Evolutionary conservation across 169 alveolate species (phyloP).

Genomic region (Plasmodium coatneyi): DNA sequence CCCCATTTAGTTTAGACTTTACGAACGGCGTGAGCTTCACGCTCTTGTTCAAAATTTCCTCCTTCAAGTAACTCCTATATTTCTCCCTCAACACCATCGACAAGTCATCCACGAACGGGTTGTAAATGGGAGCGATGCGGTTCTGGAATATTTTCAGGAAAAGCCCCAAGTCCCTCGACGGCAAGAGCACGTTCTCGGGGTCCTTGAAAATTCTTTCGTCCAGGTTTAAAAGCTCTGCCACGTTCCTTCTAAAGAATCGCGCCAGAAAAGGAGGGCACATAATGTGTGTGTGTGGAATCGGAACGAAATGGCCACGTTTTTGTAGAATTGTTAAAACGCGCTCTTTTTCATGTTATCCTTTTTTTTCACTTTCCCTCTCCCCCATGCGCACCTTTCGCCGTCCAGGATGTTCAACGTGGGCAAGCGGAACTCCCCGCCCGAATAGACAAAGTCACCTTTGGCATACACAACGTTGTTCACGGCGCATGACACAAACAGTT

Average conservation of each 20-base stretch:
- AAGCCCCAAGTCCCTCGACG: conserved; percentile 28
- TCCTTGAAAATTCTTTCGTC: conserved; percentile 70
- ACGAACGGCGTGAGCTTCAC: conserved; percentile 11
- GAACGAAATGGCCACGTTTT: not conserved
- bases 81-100: conserved; percentile 37
- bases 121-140: conserved; percentile 4
- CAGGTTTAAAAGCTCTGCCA: conserved; percentile 43
- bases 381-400: conserved; percentile 47
- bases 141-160: conserved; percentile 46
- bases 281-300: not conserved
- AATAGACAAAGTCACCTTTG: conserved; percentile 25
- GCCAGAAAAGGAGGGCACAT: conserved; percentile 5
- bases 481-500: conserved; percentile 38
- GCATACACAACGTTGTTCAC: conserved; percentile 64
- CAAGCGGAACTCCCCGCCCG: conserved; percentile 1
- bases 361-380: not conserved
- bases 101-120: conserved; percentile 21
- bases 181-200: conserved; percentile 71
- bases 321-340: not conserved
- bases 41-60: conserved; percentile 35
- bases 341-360: not conserved
- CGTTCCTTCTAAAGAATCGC: conserved; percentile 30
- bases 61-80: conserved; percentile 52
- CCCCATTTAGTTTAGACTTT: conserved; percentile 22
- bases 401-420: conserved; percentile 70